Conservation (phyloP, 805 yeast genomes). For the Teunomyces tritomae region DNA sequence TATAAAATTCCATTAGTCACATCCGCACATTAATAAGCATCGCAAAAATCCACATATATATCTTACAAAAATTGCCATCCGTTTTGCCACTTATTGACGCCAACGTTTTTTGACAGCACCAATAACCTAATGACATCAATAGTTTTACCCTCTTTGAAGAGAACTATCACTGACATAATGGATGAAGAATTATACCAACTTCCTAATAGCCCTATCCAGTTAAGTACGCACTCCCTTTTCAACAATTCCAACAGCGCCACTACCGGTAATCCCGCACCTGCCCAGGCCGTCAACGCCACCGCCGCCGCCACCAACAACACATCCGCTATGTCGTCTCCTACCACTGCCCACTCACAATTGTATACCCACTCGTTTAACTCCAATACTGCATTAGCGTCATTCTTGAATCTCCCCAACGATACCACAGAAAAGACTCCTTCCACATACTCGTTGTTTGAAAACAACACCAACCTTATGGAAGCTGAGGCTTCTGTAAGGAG, state of each 20-base stretch:
- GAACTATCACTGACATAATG: conserved; percentile 55
- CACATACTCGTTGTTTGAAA: conserved; percentile 1
- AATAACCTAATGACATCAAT: conserved; percentile 42
- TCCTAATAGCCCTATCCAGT: conserved; percentile 23
- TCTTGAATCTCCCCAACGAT: conserved; percentile 31
- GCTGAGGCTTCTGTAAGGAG: not conserved
- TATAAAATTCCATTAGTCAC: conserved; percentile 3
- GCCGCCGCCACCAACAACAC: conserved; percentile 10
- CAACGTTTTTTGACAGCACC: not conserved
- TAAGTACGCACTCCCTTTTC: conserved; percentile 3
- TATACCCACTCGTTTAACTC: conserved; percentile 14
- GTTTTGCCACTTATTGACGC: not conserved
- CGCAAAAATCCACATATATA: conserved; percentile 6
- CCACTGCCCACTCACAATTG: conserved; percentile 9
- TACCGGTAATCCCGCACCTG: not conserved
- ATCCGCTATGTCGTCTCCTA: conserved; percentile 9
- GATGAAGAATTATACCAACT: conserved; percentile 56
- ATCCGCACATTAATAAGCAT: conserved; percentile 9
- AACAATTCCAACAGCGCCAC: not conserved
- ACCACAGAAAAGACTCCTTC: conserved; percentile 20
- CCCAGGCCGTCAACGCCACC: conserved; percentile 9
- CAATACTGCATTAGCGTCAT: conserved; percentile 10
- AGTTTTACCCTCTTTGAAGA: conserved; percentile 48
- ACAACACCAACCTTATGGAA: not conserved
- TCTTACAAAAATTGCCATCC: conserved; percentile 6